Base-by-base conservation (phyloP, 768 basidiomycete genomes). In the Hericium erinaceus region DNA sequence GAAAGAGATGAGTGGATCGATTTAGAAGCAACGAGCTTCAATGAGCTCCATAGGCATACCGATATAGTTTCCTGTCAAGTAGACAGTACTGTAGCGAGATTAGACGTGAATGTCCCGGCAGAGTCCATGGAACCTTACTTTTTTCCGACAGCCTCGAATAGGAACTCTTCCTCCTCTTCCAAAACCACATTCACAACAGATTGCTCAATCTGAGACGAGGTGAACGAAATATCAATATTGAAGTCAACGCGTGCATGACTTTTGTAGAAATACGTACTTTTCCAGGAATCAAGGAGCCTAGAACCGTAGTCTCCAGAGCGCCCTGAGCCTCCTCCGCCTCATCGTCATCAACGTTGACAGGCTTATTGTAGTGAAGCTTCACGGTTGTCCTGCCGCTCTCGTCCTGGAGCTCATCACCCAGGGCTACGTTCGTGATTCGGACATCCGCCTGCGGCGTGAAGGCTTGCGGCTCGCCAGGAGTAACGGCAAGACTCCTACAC, bases 1-100 rank as follows among this genome's bases (percentile, higher is more conserved):
- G 39, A 24, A 40, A 37, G 28, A 37, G 54, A 54, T 49, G 18
- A 48, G 51, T 52, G 60, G 20, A 20, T 54, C 28, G 24, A 26
- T 51, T 24, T 51, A 20, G 22, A 51, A 7, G 26, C 20, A 37
- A 15, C 13, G 10, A 26, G 11, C 49, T 20, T 51, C 49, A 38
- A 38, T 16, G 13, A 20, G 56, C 39, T 55, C 53, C 54, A 49
- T 39, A 40, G 39, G 66, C 76, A 48, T 70, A 87, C 88, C 82
- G 68, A 94, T 81, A 70, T 92, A 93, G 72, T 93, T 92, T 56
- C 92, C 92, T 61, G 85, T 83, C 60, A 94, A 72, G 72, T 91
- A 83, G 52, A 93, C 77, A 52, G 85, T 73, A 69, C 87, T 90
- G 56, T 3, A 52, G 48, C 16, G 15, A 33, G 50, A 54, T 24